These are phyloP conservation scores for Quercus lobata DNA, from an alignment of 331 rosid species.

Conservation along the genomic window DNA sequence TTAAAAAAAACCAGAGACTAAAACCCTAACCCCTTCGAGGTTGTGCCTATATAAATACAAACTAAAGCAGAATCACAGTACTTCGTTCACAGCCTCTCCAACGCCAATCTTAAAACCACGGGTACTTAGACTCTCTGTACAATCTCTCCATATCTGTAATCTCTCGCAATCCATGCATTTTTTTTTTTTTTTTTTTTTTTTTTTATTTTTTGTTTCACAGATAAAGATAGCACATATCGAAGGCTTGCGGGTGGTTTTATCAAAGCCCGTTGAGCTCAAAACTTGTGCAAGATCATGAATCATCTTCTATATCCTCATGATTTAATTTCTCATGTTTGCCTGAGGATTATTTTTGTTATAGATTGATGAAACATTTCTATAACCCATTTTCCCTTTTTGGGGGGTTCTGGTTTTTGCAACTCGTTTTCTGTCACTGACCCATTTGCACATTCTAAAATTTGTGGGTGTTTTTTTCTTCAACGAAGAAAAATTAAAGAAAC, in stretches of 20 bases:
- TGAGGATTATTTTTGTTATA: conserved; percentile 30
- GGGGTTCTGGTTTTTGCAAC: background rate
- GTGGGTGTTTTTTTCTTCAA: background rate
- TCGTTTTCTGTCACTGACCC: background rate
- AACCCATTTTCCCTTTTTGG: background rate
- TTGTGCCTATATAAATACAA: conserved; percentile 15
- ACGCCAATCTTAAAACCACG: background rate
- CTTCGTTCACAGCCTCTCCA: background rate
- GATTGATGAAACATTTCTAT: conserved; percentile 47
- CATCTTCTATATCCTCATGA: conserved; percentile 39
- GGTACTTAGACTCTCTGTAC: background rate
- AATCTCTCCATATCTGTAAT: background rate
- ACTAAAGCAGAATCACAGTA: background rate
- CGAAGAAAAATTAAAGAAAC: background rate
- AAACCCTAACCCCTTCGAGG: conserved; percentile 24
- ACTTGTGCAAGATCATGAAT: conserved; percentile 58
- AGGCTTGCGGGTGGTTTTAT: conserved; percentile 48
- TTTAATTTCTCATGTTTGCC: background rate
- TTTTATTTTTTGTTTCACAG: too few species aligned
- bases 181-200: too few species aligned
- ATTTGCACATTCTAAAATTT: background rate
- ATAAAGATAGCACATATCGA: conserved; percentile 67
- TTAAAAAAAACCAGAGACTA: conserved; percentile 7
- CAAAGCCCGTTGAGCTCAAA: conserved; percentile 62
- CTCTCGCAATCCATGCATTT: background rate